Evolutionary conservation across 2,329 filamentous ascomycete species (phyloP).

Genomic region (Ophiosphaerella korrae): DNA sequence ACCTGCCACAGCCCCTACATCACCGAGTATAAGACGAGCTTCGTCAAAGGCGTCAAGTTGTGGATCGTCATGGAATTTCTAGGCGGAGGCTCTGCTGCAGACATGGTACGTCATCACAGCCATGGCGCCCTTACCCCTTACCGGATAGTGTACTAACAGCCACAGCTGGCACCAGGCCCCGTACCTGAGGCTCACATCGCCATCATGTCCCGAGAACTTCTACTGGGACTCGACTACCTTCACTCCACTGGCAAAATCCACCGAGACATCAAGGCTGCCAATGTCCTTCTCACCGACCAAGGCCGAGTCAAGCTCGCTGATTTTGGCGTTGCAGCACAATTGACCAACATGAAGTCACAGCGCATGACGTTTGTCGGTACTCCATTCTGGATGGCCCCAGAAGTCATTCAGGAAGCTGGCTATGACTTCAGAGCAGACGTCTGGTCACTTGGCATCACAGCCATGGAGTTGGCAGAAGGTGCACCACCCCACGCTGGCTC

Average conservation of each 20-base stretch:
- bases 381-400: slow-evolving; percentile 98
- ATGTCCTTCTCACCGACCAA: slow-evolving; percentile 86
- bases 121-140: too few relatives aligned
- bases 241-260: slow-evolving; percentile 95
- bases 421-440: slow-evolving; percentile 98
- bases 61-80: slow-evolving; percentile 99
- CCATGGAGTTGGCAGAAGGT: slow-evolving; percentile 86
- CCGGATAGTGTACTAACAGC: slow-evolving; percentile 23
- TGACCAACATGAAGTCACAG: slow-evolving; percentile 97
- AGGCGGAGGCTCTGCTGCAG: slow-evolving; percentile 91
- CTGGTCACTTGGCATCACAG: slow-evolving; percentile 94
- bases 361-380: slow-evolving; percentile 91
- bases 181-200: slow-evolving; percentile 91
- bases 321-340: slow-evolving; percentile 94
- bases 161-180: slow-evolving; percentile 82
- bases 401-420: slow-evolving; percentile 96
- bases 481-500: slow-evolving; percentile 94
- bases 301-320: slow-evolving; percentile 96
- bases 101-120: slow-evolving; percentile 67
- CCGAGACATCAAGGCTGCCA: slow-evolving; percentile 95
- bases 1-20: slow-evolving; percentile 94
- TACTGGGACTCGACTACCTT: slow-evolving; percentile 89
- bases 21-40: slow-evolving; percentile 95
- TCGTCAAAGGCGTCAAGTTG: slow-evolving; percentile 92
- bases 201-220: slow-evolving; percentile 89